These are phyloP conservation scores for Claviceps spartinae DNA, from an alignment of 2,329 filamentous ascomycete genomes.

Conservation along the genomic window DNA sequence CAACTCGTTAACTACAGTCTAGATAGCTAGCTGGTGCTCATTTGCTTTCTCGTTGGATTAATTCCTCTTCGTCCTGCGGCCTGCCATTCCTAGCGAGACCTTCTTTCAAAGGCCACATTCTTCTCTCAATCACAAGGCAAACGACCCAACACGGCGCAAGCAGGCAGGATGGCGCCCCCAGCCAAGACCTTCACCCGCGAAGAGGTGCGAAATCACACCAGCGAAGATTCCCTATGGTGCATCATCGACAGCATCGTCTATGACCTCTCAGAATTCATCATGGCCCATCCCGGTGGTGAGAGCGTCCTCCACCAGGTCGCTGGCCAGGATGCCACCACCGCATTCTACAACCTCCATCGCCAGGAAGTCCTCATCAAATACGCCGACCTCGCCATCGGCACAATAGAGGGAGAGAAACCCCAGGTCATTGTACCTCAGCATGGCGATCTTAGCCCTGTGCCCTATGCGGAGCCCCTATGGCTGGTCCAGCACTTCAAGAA, in stretches of 20 bases:
- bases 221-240: constrained; percentile 65
- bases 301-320: constrained; percentile 70
- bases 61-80: neutral
- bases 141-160: neutral
- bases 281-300: constrained; percentile 72
- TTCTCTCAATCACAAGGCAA: neutral
- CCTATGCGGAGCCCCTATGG: constrained; percentile 80
- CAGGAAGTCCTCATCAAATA: constrained; percentile 84
- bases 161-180: constrained; percentile 21
- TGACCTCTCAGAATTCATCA: constrained; percentile 72
- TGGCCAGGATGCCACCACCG: constrained; percentile 65
- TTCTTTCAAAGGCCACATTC: neutral
- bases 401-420: constrained; percentile 58
- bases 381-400: constrained; percentile 59
- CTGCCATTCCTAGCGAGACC: neutral
- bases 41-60: no score
- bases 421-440: constrained; percentile 55
- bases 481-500: constrained; percentile 61
- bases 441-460: constrained; percentile 63
- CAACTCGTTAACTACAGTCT: no score
- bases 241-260: constrained; percentile 82
- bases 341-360: constrained; percentile 85
- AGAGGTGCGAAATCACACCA: constrained; percentile 64
- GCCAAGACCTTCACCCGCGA: constrained; percentile 42
- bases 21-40: no score